phyloP scores from a whole-genome alignment of 129 eudicot species.

The Flaveria ramosissima region DNA sequence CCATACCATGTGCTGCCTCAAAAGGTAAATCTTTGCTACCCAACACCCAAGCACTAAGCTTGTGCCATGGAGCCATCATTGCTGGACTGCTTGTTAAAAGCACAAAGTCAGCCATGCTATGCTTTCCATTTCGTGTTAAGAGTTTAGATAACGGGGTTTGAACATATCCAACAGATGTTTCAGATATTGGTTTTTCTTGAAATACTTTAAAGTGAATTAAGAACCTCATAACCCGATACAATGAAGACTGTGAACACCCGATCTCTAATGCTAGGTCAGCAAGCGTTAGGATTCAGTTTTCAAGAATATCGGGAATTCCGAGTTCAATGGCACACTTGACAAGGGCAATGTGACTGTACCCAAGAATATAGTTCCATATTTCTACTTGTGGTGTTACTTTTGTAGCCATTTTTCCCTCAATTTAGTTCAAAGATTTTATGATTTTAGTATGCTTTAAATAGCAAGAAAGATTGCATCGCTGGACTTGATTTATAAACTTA shows the following conservation, averaged over 20 bases:
- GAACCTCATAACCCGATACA: constrained; percentile 5
- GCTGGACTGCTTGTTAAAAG: background rate
- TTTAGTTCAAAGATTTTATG: background rate
- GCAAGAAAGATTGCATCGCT: background rate
- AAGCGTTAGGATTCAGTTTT: constrained; percentile 7
- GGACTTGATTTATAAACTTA: background rate
- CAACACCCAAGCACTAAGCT: constrained; percentile 4
- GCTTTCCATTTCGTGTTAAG: background rate
- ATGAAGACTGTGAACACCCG: constrained; percentile 11
- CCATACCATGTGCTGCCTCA: background rate
- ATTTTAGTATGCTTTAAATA: background rate
- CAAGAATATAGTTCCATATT: constrained; percentile 15
- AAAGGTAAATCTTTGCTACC: background rate
- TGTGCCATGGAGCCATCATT: constrained; percentile 15
- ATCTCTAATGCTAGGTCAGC: background rate
- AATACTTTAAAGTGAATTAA: background rate
- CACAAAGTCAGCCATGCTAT: constrained; percentile 12
- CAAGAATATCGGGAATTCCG: background rate
- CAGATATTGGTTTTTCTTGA: background rate
- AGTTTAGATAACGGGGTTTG: background rate
- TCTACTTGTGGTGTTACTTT: background rate
- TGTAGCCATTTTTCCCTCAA: background rate
- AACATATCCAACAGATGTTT: background rate
- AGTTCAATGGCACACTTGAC: constrained; percentile 14
- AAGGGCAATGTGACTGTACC: background rate